phyloP scores from a whole-genome alignment of 306 rosid genomes.

The Quillaja saponaria region DNA sequence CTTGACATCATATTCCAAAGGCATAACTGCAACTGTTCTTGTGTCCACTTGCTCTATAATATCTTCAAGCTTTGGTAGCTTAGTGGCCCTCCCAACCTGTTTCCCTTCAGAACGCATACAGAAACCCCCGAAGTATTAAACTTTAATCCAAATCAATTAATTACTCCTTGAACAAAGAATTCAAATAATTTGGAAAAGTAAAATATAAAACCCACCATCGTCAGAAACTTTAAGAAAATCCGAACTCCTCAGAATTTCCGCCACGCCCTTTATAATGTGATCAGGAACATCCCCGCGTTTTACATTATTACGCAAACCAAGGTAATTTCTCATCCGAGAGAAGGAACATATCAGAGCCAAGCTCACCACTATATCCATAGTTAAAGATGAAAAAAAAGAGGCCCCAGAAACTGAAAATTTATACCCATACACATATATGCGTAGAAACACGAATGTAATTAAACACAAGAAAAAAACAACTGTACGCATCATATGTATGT shows the following conservation, averaged over 20 bases:
- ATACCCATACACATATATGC: no score
- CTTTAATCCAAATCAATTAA: no score
- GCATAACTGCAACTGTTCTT: constrained; percentile 11
- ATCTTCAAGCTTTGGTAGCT: constrained; percentile 16
- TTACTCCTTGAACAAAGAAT: not conserved
- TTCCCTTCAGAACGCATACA: not conserved
- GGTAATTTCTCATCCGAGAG: constrained; percentile 8
- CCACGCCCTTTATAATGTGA: not conserved
- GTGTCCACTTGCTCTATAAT: not conserved
- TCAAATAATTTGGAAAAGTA: not conserved
- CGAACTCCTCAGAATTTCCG: constrained; percentile 2
- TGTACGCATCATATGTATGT: not conserved
- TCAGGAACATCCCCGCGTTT: constrained; percentile 12
- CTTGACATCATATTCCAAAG: constrained; percentile 14
- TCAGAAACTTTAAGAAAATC: constrained; percentile 2
- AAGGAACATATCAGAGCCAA: constrained; percentile 17
- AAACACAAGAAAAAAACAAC: no score
- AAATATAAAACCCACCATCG: constrained; percentile 10
- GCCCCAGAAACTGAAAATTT: not conserved
- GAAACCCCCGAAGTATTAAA: not conserved
- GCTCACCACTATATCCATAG: constrained; percentile 1
- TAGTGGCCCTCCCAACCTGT: not conserved
- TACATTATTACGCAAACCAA: constrained; percentile 8
- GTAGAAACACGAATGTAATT: no score
- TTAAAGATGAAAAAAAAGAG: not conserved